phyloP scores from a whole-genome alignment of 768 basidiomycete genomes.

The Xerocomus brunneocitrinus region DNA sequence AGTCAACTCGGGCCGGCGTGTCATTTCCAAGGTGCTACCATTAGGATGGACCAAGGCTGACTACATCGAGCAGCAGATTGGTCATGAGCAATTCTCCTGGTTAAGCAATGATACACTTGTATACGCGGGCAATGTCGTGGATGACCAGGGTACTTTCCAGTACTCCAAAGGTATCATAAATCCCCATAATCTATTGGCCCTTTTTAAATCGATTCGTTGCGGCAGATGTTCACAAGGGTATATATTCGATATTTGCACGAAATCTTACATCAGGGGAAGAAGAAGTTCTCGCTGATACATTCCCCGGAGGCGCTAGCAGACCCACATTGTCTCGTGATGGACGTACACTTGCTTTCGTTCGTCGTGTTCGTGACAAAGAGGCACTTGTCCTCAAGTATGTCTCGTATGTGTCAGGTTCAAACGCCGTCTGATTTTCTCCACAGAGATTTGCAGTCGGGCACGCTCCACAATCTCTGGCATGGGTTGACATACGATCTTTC shows the following conservation, averaged over 20 bases:
- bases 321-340: constrained; percentile 67
- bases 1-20: constrained; percentile 44
- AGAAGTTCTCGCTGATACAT: constrained; percentile 48
- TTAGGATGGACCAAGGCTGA: constrained; percentile 54
- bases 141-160: constrained; percentile 41
- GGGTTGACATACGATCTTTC: constrained; percentile 67
- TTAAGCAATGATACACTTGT: constrained; percentile 52
- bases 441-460: constrained; percentile 66
- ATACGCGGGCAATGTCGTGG: constrained; percentile 60
- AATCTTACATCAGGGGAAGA: constrained; percentile 56
- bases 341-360: constrained; percentile 68
- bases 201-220: background rate
- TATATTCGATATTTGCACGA: constrained; percentile 64
- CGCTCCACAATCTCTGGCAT: constrained; percentile 60
- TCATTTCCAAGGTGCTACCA: constrained; percentile 55
- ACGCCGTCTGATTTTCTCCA: constrained; percentile 1
- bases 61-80: constrained; percentile 68
- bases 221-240: constrained; percentile 63
- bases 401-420: background rate
- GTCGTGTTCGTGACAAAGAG: constrained; percentile 68
- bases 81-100: constrained; percentile 70
- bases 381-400: constrained; percentile 66
- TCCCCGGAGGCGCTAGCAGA: constrained; percentile 68
- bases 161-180: constrained; percentile 59
- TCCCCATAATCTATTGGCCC: background rate